A percentile compares a stretch with the other conserved stretches of the same genome.
Evolutionary conservation across 345 rosid species (phyloP).

Genomic region (Cardiospermum halicacabum): DNA sequence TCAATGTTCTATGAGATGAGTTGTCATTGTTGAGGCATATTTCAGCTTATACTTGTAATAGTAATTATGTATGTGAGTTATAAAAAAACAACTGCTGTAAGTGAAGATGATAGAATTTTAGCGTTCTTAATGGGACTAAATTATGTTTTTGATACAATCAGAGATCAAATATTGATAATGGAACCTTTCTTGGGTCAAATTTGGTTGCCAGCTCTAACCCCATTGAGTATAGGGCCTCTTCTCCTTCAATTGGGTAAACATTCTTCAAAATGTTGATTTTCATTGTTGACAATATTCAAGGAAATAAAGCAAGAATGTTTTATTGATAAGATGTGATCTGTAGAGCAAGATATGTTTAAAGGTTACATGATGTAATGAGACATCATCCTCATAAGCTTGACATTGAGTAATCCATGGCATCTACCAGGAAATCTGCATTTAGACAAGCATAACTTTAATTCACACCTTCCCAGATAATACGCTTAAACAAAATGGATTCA

Average conservation of each 20-base stretch:
- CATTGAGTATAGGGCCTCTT: no score
- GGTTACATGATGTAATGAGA: no score
- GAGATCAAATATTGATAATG: not conserved
- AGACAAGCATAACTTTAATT: not conserved
- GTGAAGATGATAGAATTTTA: no score
- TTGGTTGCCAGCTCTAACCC: no score
- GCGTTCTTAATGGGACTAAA: not conserved
- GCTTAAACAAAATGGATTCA: not conserved
- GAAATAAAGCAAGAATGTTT: no score
- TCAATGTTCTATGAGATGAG: not conserved
- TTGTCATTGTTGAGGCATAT: not conserved
- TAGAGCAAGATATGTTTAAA: no score
- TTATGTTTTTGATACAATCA: not conserved
- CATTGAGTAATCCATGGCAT: constrained; percentile 71
- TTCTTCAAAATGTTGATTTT: no score
- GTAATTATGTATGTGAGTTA: not conserved
- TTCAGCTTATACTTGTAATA: not conserved
- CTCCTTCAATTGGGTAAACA: no score
- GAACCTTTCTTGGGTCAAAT: no score
- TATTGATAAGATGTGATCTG: no score
- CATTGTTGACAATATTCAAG: no score
- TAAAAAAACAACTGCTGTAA: not conserved
- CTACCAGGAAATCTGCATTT: constrained; percentile 65
- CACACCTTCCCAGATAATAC: not conserved
- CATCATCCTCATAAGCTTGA: constrained; percentile 54